Conservation (phyloP, 495 filamentous ascomycete species). For the Podospora comata region DNA sequence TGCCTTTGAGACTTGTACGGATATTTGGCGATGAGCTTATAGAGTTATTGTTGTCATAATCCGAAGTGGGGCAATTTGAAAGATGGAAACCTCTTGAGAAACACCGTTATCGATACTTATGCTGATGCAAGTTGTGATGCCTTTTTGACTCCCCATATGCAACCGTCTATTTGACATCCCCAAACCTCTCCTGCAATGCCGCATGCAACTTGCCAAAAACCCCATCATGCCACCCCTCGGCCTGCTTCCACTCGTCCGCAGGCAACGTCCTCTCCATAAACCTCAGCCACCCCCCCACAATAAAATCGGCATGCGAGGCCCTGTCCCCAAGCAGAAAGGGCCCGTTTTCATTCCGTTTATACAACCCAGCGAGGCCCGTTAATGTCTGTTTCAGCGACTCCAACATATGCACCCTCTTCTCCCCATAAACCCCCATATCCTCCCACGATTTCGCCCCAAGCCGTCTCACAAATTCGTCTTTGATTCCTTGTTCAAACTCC, state of each 20-base stretch:
- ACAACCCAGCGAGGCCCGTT: constrained; percentile 45
- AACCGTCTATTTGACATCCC: background rate
- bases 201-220: constrained; percentile 46
- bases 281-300: constrained; percentile 60
- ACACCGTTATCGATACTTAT: too few species aligned
- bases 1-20: too few species aligned
- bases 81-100: too few species aligned
- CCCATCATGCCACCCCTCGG: constrained; percentile 52
- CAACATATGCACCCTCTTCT: constrained; percentile 35
- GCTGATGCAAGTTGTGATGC: too few species aligned
- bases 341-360: constrained; percentile 35
- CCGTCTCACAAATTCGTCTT: constrained; percentile 47
- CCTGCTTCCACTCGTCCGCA: constrained; percentile 45
- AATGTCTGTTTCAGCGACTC: constrained; percentile 40
- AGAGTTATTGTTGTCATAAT: too few species aligned
- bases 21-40: too few species aligned
- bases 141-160: background rate
- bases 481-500: constrained; percentile 36
- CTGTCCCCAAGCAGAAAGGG: constrained; percentile 50
- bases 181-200: constrained; percentile 35
- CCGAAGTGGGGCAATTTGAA: too few species aligned
- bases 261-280: constrained; percentile 38
- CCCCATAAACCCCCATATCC: constrained; percentile 38
- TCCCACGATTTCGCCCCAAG: constrained; percentile 47
- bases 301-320: constrained; percentile 58